phyloP scores from a whole-genome alignment of 2,329 filamentous ascomycete genomes.

The Pseudocercospora crystallina region DNA sequence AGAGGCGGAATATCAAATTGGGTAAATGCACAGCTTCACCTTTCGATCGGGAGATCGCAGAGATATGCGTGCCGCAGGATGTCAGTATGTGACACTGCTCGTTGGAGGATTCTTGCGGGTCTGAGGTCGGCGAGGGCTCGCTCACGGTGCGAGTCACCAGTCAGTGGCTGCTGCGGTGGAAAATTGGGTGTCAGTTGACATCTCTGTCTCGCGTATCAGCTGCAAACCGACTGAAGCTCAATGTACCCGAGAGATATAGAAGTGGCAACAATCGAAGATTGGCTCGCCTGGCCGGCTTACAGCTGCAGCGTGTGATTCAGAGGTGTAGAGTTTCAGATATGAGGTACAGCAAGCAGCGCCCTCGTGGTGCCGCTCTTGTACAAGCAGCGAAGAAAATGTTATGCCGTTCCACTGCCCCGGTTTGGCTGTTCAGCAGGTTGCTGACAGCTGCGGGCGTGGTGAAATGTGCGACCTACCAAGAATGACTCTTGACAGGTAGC shows the following conservation, averaged over 20 bases:
- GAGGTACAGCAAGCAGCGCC: constrained; percentile 11
- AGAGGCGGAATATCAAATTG: neutral
- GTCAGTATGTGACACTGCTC: neutral
- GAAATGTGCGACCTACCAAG: too few relatives aligned
- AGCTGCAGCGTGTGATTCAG: neutral
- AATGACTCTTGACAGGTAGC: too few relatives aligned
- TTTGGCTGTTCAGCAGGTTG: neutral
- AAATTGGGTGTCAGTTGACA: constrained; percentile 2
- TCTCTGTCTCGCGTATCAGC: constrained; percentile 12
- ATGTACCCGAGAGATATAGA: constrained; percentile 4
- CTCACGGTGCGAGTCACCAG: too few relatives aligned
- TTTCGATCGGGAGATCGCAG: neutral
- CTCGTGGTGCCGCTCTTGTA: constrained; percentile 3
- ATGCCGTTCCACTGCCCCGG: constrained; percentile 2
- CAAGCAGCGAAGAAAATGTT: neutral
- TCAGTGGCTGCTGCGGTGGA: constrained; percentile 1
- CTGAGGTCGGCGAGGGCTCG: neutral
- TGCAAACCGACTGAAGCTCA: constrained; percentile 1
- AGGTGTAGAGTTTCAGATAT: constrained; percentile 14
- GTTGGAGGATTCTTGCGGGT: neutral
- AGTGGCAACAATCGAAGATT: neutral
- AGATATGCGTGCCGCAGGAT: too few relatives aligned
- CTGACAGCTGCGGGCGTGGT: too few relatives aligned
- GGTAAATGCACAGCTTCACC: constrained; percentile 6
- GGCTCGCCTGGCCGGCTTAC: constrained; percentile 1